Conservation (phyloP, 345 rosid genomes). For the Clausena lansium region DNA sequence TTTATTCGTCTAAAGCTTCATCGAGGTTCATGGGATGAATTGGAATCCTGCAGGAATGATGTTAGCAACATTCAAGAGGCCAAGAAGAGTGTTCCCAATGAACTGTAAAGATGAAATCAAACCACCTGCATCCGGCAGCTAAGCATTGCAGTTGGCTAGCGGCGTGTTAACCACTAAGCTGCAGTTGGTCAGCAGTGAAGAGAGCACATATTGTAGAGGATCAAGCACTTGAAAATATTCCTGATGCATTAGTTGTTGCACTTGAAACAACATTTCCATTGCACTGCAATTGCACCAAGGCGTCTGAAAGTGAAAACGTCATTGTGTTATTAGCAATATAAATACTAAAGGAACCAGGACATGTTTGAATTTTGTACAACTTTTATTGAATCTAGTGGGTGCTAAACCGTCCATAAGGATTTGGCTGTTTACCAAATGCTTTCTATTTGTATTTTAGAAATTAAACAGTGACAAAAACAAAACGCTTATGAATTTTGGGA, state of each 20-base stretch:
- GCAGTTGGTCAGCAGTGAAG: constrained; percentile 42
- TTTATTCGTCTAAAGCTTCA: neutral
- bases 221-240: constrained; percentile 38
- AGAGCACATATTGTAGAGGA: constrained; percentile 38
- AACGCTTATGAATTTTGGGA: neutral
- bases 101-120: constrained; percentile 43
- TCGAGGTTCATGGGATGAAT: constrained; percentile 10
- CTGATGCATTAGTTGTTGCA: constrained; percentile 41
- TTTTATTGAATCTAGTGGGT: too few relatives aligned
- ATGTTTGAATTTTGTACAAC: too few relatives aligned
- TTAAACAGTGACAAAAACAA: too few relatives aligned
- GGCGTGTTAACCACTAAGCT: constrained; percentile 49
- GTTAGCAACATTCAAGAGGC: constrained; percentile 38
- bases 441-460: too few relatives aligned
- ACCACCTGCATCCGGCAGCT: constrained; percentile 36
- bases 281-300: constrained; percentile 49
- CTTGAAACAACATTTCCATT: constrained; percentile 45
- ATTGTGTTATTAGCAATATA: neutral
- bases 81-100: constrained; percentile 37
- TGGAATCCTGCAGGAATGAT: constrained; percentile 46
- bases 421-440: too few relatives aligned
- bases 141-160: constrained; percentile 51
- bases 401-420: too few relatives aligned
- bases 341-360: neutral
- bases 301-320: constrained; percentile 31